phyloP scores from a whole-genome alignment of 352 stramenopile species.

The Pythium catenulatum region DNA sequence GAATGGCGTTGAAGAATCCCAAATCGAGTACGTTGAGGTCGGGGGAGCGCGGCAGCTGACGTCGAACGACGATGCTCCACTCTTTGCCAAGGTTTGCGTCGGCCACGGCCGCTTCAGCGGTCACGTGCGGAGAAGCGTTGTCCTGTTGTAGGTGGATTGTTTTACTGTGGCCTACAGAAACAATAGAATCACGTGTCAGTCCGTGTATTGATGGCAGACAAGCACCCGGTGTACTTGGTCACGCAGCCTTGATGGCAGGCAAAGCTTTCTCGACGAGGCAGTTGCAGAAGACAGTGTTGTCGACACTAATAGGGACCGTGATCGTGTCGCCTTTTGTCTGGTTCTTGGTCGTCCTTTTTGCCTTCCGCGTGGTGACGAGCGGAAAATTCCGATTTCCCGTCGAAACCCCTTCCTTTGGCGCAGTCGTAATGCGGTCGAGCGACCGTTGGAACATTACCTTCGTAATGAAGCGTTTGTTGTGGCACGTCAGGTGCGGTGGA shows the following conservation, averaged over 20 bases:
- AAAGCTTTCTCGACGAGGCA: not conserved
- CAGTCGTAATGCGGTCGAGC: constrained; percentile 36
- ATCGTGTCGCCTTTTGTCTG: not conserved
- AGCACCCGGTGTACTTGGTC: constrained; percentile 21
- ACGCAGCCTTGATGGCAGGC: constrained; percentile 2
- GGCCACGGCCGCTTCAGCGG: not conserved
- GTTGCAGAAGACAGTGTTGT: constrained; percentile 15
- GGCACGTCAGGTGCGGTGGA: not conserved
- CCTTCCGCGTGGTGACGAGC: not conserved
- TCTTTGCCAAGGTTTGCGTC: not conserved
- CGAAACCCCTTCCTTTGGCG: constrained; percentile 12
- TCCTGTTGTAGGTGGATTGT: constrained; percentile 16
- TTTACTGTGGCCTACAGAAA: too few relatives aligned
- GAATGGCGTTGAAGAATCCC: constrained; percentile 32
- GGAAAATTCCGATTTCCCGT: constrained; percentile 39
- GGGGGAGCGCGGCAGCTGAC: constrained; percentile 4
- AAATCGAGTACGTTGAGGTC: constrained; percentile 43
- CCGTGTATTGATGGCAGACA: too few relatives aligned
- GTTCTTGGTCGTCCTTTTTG: constrained; percentile 28
- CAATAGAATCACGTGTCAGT: too few relatives aligned
- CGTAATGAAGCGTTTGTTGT: constrained; percentile 59
- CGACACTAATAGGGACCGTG: not conserved
- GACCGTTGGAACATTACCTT: constrained; percentile 61
- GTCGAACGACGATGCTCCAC: not conserved
- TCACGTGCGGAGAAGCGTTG: not conserved